Evolutionary conservation across 768 basidiomycete genomes (phyloP).

Genomic region (Auricularia auricula-judae): DNA sequence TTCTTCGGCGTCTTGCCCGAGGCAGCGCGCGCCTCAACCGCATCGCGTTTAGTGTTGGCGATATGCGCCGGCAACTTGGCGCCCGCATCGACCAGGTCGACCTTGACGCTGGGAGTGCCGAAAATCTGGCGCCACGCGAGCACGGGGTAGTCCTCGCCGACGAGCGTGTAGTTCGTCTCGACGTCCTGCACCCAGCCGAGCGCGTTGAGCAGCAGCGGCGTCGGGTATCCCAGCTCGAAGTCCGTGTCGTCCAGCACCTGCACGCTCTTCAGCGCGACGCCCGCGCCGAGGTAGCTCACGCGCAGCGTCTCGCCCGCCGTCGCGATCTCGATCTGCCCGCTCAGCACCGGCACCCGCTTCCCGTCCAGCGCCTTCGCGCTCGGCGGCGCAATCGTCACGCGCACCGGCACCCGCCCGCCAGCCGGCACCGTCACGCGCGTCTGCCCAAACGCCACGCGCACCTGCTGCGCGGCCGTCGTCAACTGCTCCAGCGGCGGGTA

Average conservation of each 20-base stretch:
- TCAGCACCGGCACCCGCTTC: conserved; percentile 1
- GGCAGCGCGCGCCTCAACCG: too few species aligned
- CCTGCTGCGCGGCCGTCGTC: neutral
- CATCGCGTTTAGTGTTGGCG: too few species aligned
- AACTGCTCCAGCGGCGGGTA: conserved; percentile 2
- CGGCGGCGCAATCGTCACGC: neutral
- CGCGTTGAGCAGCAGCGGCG: neutral
- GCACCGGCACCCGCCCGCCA: conserved; percentile 3
- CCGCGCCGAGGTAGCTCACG: conserved; percentile 2
- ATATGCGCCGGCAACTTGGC: too few species aligned
- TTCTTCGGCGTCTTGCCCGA: neutral
- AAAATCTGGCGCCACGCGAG: too few species aligned
- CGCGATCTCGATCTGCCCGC: neutral
- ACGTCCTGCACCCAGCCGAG: neutral
- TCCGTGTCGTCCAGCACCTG: conserved; percentile 1
- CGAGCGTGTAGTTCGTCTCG: neutral
- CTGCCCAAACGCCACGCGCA: conserved; percentile 3
- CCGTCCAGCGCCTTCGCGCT: neutral
- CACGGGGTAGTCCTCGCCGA: neutral
- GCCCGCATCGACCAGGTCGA: too few species aligned
- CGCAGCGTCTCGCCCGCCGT: conserved; percentile 5
- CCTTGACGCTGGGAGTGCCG: too few species aligned
- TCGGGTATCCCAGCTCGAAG: neutral
- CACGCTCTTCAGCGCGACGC: neutral
- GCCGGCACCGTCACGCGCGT: conserved; percentile 13